A percentile compares a stretch with the other conserved stretches of the same genome.
Conservation (phyloP, 495 filamentous ascomycete species). For the Penicillium canescens region DNA sequence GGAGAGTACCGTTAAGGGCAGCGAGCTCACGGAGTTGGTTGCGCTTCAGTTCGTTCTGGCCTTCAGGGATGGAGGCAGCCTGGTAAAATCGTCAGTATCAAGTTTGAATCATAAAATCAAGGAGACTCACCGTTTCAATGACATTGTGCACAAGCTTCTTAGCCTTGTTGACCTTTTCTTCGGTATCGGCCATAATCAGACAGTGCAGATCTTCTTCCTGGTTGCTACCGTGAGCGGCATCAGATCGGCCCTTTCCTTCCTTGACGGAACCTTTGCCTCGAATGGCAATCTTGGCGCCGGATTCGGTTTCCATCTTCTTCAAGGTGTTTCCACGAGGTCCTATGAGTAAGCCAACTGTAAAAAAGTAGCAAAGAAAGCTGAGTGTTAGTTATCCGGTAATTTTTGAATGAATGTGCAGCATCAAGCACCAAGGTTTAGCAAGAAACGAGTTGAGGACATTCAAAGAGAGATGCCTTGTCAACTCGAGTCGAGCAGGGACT, state of each 20-base stretch:
- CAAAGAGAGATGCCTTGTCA: slow-evolving; percentile 30
- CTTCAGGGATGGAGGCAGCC: slow-evolving; percentile 97
- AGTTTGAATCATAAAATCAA: neutral
- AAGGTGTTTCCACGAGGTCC: slow-evolving; percentile 98
- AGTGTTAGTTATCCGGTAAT: slow-evolving; percentile 76
- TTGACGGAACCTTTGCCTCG: slow-evolving; percentile 99
- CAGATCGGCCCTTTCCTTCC: slow-evolving; percentile 98
- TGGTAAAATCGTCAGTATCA: slow-evolving; percentile 30
- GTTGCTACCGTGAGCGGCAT: slow-evolving; percentile 98
- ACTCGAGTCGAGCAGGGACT: slow-evolving; percentile 51
- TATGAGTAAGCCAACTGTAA: slow-evolving; percentile 99
- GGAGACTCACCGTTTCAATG: slow-evolving; percentile 84
- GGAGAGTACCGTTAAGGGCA: slow-evolving; percentile 95
- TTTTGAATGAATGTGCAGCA: slow-evolving; percentile 37
- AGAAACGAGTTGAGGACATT: slow-evolving; percentile 50
- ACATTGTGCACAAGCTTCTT: slow-evolving; percentile 97
- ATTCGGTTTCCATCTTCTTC: slow-evolving; percentile 99
- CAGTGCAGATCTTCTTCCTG: slow-evolving; percentile 99
- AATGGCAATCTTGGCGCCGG: slow-evolving; percentile 96
- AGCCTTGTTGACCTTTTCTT: slow-evolving; percentile 97
- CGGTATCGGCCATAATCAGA: slow-evolving; percentile 98
- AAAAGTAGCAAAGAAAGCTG: slow-evolving; percentile 69
- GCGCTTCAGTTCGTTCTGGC: slow-evolving; percentile 96
- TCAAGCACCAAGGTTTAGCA: slow-evolving; percentile 58
- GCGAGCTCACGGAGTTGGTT: slow-evolving; percentile 97